phyloP scores from a whole-genome alignment of 1,139 yeast genomes.

The Lizanozyma gosingica region DNA sequence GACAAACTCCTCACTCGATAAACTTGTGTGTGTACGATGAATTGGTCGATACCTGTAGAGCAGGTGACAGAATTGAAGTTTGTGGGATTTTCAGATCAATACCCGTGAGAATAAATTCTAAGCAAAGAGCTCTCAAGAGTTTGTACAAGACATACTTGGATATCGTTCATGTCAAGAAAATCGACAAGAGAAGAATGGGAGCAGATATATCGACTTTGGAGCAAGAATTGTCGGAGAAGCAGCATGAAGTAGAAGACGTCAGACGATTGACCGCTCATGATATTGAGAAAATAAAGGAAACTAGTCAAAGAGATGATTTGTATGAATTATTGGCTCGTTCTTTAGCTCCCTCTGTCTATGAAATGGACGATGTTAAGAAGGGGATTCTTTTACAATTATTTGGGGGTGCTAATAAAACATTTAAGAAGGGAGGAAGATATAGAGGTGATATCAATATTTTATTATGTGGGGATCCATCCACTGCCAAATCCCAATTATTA shows the following conservation, averaged over 20 bases:
- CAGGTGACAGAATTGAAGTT: constrained; percentile 94
- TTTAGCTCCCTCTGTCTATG: constrained; percentile 91
- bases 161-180: constrained; percentile 84
- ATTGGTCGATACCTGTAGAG: constrained; percentile 86
- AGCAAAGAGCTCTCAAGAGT: constrained; percentile 75
- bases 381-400: constrained; percentile 87
- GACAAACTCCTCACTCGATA: constrained; percentile 96
- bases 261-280: constrained; percentile 65
- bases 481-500: constrained; percentile 88
- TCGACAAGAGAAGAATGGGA: constrained; percentile 75
- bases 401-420: constrained; percentile 90
- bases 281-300: constrained; percentile 49
- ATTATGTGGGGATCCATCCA: constrained; percentile 96
- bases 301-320: constrained; percentile 63
- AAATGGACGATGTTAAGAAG: constrained; percentile 92
- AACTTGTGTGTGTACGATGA: constrained; percentile 94
- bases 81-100: constrained; percentile 92
- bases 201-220: constrained; percentile 67
- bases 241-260: constrained; percentile 63
- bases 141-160: constrained; percentile 90
- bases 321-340: constrained; percentile 88
- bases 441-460: constrained; percentile 91
- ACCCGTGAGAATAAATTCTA: constrained; percentile 82
- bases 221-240: constrained; percentile 41
- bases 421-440: constrained; percentile 85